phyloP scores from a whole-genome alignment of 176 grass and related monocot species.

The Oryza glaberrima region DNA sequence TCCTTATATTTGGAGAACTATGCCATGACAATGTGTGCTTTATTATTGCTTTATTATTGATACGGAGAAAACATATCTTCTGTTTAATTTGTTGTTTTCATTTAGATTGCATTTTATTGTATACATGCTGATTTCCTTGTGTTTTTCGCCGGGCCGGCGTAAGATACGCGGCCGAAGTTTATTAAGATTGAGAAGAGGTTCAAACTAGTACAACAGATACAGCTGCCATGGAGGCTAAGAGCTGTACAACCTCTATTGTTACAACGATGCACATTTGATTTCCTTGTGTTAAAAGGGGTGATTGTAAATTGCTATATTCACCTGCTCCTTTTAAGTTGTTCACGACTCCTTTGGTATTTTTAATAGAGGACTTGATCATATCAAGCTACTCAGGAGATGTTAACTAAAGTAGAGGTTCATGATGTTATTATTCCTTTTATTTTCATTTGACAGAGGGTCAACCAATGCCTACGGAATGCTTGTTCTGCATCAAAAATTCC shows the following conservation, averaged over 20 bases:
- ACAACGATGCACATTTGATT: background rate
- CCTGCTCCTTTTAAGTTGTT: background rate
- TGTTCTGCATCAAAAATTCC: slow-evolving; percentile 48
- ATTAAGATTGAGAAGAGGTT: too few species aligned
- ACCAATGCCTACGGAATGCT: slow-evolving; percentile 78
- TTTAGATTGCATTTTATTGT: slow-evolving; percentile 27
- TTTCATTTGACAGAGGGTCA: slow-evolving; percentile 76
- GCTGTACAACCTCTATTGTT: too few species aligned
- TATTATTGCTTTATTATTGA: slow-evolving; percentile 27
- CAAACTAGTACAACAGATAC: too few species aligned
- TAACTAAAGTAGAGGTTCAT: background rate
- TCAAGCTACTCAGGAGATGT: background rate
- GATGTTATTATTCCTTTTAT: slow-evolving; percentile 22
- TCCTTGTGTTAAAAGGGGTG: background rate
- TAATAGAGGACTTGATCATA: background rate
- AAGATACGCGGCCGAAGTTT: too few species aligned
- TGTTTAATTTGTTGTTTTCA: background rate
- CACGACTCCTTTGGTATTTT: background rate
- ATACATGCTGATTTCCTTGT: background rate
- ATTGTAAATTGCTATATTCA: slow-evolving; percentile 6
- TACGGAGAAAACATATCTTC: background rate
- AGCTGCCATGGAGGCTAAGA: too few species aligned
- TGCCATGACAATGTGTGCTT: background rate
- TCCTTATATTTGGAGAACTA: background rate
- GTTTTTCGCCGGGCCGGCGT: too few species aligned